Percentiles rank a stretch among this genome's conserved stretches.
Conservation (phyloP, 129 eudicot genomes). For the Flaveria bidentis region DNA sequence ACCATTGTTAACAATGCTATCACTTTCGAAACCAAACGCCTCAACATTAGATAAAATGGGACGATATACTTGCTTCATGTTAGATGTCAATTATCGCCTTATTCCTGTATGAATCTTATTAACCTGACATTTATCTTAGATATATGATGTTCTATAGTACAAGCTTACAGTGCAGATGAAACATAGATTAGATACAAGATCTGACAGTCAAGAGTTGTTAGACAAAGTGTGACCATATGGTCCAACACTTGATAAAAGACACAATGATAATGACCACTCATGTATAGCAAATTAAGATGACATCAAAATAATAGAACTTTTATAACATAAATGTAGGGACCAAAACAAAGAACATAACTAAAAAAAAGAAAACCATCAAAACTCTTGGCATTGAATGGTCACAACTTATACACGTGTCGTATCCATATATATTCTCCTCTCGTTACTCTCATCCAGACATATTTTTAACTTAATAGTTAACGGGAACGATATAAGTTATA, state of each 20-base stretch:
- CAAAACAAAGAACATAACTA: conserved; percentile 4
- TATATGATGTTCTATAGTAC: neutral
- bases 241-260: conserved; percentile 27
- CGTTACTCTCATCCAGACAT: neutral
- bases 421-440: neutral
- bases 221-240: conserved; percentile 18
- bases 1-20: neutral
- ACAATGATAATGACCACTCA: conserved; percentile 28
- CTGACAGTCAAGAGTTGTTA: neutral
- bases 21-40: neutral
- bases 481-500: neutral
- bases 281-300: neutral
- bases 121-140: neutral
- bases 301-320: conserved; percentile 22
- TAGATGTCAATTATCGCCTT: neutral
- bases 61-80: neutral
- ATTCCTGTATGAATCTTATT: no score
- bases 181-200: neutral
- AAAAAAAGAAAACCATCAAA: neutral
- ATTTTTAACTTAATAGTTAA: neutral
- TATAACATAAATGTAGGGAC: conserved; percentile 18
- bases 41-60: neutral
- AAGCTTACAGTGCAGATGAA: neutral
- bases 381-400: neutral
- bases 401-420: conserved; percentile 2